phyloP scores from a whole-genome alignment of 192 early-diverging fungal species.

The Coemansia sp. region DNA sequence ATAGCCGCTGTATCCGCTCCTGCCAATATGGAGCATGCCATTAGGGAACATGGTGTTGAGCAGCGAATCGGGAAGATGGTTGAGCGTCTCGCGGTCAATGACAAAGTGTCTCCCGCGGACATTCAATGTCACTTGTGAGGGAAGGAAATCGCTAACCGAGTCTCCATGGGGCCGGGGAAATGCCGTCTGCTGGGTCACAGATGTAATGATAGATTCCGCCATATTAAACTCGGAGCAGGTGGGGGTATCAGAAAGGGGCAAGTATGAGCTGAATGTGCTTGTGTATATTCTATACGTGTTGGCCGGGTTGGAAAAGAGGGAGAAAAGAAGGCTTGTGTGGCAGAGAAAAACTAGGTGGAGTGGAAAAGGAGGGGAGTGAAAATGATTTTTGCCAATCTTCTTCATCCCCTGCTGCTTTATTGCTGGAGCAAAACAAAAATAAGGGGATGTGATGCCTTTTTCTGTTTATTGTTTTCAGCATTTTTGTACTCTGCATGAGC shows the following conservation, averaged over 20 bases:
- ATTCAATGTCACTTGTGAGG: constrained; percentile 40
- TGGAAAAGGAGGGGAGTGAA: not conserved
- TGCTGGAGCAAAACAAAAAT: too few species aligned
- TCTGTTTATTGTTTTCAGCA: too few species aligned
- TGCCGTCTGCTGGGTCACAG: constrained; percentile 45
- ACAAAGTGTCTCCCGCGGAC: constrained; percentile 52
- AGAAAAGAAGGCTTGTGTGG: too few species aligned
- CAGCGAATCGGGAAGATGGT: constrained; percentile 53
- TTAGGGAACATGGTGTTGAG: constrained; percentile 54
- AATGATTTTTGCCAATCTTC: not conserved
- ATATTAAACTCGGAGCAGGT: constrained; percentile 6
- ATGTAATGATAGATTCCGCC: constrained; percentile 51
- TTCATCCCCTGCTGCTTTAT: not conserved
- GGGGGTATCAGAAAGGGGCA: not conserved
- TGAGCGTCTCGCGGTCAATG: constrained; percentile 54
- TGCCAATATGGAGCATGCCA: constrained; percentile 33
- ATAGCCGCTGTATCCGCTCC: constrained; percentile 26
- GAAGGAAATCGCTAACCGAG: constrained; percentile 40
- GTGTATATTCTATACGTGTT: not conserved
- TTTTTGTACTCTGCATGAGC: too few species aligned
- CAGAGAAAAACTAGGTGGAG: not conserved
- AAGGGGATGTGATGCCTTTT: too few species aligned
- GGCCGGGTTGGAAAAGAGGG: not conserved
- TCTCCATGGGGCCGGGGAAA: constrained; percentile 58
- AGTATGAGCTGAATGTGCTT: constrained; percentile 3